Evolutionary conservation across 495 filamentous ascomycete species (phyloP).

Genomic region (Hypomontagnella monticulosa): DNA sequence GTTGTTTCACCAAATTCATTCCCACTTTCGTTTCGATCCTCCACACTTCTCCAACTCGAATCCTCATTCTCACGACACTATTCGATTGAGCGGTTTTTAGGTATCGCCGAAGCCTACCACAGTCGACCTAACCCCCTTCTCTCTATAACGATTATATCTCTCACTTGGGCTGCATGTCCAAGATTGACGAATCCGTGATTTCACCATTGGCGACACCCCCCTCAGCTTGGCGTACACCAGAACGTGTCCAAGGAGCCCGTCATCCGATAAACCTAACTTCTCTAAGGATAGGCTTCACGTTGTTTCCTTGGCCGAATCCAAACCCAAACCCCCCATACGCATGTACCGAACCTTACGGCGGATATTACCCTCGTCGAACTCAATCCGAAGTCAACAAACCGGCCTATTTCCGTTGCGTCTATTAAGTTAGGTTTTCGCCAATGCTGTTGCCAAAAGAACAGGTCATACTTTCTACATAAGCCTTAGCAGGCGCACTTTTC

Average conservation of each 20-base stretch:
- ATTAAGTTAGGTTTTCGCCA: constrained; percentile 14
- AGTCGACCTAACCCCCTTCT: background rate
- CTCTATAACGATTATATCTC: constrained; percentile 11
- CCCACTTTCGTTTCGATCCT: constrained; percentile 15
- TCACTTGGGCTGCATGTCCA: constrained; percentile 12
- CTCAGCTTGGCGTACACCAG: background rate
- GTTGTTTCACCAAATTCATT: constrained; percentile 17
- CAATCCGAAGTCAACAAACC: background rate
- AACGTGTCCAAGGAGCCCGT: constrained; percentile 7
- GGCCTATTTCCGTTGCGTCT: background rate
- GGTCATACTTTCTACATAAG: constrained; percentile 17
- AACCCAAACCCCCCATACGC: constrained; percentile 6
- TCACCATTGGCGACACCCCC: constrained; percentile 12
- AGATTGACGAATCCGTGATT: constrained; percentile 16
- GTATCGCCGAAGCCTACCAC: constrained; percentile 15
- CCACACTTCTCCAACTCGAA: constrained; percentile 7
- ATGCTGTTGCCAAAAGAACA: constrained; percentile 20
- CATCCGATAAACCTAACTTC: constrained; percentile 1
- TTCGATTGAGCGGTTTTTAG: constrained; percentile 23
- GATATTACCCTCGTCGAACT: background rate
- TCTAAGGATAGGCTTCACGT: constrained; percentile 19
- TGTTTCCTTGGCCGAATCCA: constrained; percentile 16
- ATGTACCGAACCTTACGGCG: too few relatives aligned
- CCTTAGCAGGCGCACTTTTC: constrained; percentile 13
- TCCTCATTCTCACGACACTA: constrained; percentile 9